Conservation (phyloP, 2,329 filamentous ascomycete species). For the Mycocentrospora acerina region DNA sequence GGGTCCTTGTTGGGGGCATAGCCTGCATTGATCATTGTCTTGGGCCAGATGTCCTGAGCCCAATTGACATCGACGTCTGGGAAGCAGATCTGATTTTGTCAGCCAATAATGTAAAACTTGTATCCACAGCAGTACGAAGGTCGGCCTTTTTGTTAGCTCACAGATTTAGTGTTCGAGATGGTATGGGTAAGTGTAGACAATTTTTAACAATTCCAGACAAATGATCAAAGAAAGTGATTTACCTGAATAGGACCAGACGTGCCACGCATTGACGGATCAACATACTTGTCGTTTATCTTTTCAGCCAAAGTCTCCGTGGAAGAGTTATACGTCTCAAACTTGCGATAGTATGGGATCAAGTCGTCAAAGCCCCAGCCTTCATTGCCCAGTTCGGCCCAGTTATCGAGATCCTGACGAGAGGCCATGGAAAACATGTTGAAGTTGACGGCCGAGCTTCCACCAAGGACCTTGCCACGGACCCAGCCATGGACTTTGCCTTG, state of each 20-base stretch:
- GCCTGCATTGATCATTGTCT: conserved; percentile 26
- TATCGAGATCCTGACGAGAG: conserved; percentile 35
- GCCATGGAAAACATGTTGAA: conserved; percentile 33
- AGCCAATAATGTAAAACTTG: too few relatives aligned
- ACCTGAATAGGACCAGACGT: conserved; percentile 29
- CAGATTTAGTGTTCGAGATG: too few relatives aligned
- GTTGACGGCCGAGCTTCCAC: conserved; percentile 45
- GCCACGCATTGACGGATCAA: conserved; percentile 25
- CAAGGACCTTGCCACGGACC: conserved; percentile 33
- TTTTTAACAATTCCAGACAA: too few relatives aligned
- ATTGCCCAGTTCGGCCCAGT: conserved; percentile 46
- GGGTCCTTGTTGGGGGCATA: conserved; percentile 27
- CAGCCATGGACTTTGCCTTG: conserved; percentile 22
- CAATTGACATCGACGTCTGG: conserved; percentile 22
- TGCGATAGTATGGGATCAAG: conserved; percentile 39
- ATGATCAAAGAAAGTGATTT: conserved; percentile 7
- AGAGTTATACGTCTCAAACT: conserved; percentile 38
- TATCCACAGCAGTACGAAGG: too few relatives aligned
- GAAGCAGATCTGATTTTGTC: conserved; percentile 26
- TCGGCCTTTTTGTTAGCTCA: too few relatives aligned
- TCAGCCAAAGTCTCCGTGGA: conserved; percentile 16
- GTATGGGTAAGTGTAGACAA: too few relatives aligned
- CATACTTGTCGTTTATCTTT: conserved; percentile 27
- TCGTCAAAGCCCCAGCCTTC: conserved; percentile 40
- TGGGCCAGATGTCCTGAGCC: conserved; percentile 29